Percentiles rank a stretch among this genome's conserved stretches.
These are phyloP conservation scores for Cladosporium velox DNA, from an alignment of 2,329 filamentous ascomycete genomes.

Conservation along the genomic window DNA sequence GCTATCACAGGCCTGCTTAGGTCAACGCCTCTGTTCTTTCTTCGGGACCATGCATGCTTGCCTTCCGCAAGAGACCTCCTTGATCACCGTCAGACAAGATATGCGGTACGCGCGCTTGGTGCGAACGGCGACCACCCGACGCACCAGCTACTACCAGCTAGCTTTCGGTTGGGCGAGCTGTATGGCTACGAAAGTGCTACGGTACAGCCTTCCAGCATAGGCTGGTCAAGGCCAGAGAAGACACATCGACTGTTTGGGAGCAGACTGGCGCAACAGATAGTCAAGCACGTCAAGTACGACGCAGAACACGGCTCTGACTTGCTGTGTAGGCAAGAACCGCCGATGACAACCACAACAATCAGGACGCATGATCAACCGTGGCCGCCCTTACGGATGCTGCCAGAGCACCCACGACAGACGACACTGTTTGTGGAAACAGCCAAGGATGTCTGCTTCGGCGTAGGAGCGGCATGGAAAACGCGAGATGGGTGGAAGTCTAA, in stretches of 20 bases:
- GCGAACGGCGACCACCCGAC: not conserved
- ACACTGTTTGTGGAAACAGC: too few relatives aligned
- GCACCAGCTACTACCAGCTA: not conserved
- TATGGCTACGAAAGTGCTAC: not conserved
- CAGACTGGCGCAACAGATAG: not conserved
- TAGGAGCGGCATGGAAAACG: too few relatives aligned
- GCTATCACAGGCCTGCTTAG: not conserved
- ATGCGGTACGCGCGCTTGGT: not conserved
- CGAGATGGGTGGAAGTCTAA: too few relatives aligned
- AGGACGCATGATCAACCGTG: too few relatives aligned
- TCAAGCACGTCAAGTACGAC: not conserved
- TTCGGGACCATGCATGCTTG: not conserved
- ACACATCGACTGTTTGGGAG: not conserved
- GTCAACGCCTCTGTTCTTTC: not conserved
- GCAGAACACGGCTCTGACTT: not conserved
- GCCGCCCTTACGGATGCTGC: too few relatives aligned
- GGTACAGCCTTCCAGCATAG: not conserved
- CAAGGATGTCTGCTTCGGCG: too few relatives aligned
- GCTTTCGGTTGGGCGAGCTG: not conserved
- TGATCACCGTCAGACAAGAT: not conserved
- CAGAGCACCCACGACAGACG: too few relatives aligned
- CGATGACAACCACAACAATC: too few relatives aligned
- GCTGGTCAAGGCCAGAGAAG: not conserved
- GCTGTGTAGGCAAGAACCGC: too few relatives aligned
- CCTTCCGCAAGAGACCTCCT: not conserved